These are phyloP conservation scores for Stachybotrys echinatus DNA, from an alignment of 2,329 filamentous ascomycete genomes.

Conservation along the genomic window DNA sequence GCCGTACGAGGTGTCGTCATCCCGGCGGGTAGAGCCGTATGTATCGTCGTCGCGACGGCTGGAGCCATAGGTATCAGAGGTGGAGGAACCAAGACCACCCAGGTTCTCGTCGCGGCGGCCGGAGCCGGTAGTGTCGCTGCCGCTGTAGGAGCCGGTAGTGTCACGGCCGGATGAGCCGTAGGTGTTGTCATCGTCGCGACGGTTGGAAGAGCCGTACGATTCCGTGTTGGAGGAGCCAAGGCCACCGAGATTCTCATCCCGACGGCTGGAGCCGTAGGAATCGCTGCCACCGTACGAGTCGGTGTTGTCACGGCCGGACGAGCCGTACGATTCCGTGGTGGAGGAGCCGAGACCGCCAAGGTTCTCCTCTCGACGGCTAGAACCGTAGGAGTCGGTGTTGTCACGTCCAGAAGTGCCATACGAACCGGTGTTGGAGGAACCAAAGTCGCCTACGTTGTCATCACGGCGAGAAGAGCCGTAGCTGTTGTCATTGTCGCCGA, in stretches of 20 bases:
- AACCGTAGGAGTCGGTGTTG: conserved; percentile 12
- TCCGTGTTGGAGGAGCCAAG: conserved; percentile 5
- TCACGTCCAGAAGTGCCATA: too few species aligned
- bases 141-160: conserved; percentile 15
- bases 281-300: conserved; percentile 6
- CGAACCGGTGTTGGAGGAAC: conserved; percentile 13
- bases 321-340: conserved; percentile 12
- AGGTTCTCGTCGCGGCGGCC: background rate
- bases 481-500: conserved; percentile 1
- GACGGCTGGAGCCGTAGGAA: background rate
- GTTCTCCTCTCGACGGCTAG: conserved; percentile 1
- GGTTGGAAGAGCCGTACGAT: conserved; percentile 12
- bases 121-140: background rate
- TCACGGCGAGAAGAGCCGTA: conserved; percentile 13
- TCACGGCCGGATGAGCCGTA: conserved; percentile 10
- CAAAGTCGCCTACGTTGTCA: conserved; percentile 11
- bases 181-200: conserved; percentile 4
- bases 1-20: conserved; percentile 15
- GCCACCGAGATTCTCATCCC: background rate
- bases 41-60: background rate
- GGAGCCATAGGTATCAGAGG: conserved; percentile 14
- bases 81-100: background rate
- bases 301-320: background rate
- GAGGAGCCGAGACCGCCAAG: conserved; percentile 3
- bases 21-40: conserved; percentile 10